phyloP scores from a whole-genome alignment of 495 filamentous ascomycete genomes.

The Rhypophila decipiens region DNA sequence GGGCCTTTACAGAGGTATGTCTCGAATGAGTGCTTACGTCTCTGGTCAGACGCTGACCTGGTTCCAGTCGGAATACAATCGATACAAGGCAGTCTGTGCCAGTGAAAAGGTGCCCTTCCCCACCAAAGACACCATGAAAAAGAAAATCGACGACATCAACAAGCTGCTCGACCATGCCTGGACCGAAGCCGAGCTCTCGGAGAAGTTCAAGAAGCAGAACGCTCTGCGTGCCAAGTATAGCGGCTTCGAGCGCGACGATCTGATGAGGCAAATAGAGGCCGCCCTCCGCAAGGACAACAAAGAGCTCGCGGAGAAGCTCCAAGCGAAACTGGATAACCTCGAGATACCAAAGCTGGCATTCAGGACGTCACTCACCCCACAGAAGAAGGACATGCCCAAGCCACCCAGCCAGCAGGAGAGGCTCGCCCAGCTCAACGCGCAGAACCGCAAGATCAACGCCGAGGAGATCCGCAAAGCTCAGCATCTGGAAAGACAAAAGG shows the following conservation, averaged over 20 bases:
- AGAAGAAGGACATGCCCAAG: slow-evolving; percentile 36
- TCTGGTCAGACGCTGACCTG: slow-evolving; percentile 15
- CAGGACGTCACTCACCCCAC: slow-evolving; percentile 50
- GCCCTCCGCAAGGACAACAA: slow-evolving; percentile 59
- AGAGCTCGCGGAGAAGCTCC: slow-evolving; percentile 50
- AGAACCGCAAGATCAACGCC: slow-evolving; percentile 71
- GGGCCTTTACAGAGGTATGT: slow-evolving; percentile 64
- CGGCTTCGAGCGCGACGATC: slow-evolving; percentile 55
- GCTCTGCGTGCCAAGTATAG: slow-evolving; percentile 52
- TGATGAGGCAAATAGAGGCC: slow-evolving; percentile 55
- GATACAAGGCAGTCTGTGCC: slow-evolving; percentile 69
- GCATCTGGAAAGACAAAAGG: slow-evolving; percentile 63
- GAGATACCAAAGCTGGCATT: slow-evolving; percentile 64
- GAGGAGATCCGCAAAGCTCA: slow-evolving; percentile 82
- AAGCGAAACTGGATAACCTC: slow-evolving; percentile 62
- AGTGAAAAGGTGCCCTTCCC: slow-evolving; percentile 67
- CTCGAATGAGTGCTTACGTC: background rate
- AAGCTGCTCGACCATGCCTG: slow-evolving; percentile 68
- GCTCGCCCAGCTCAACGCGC: slow-evolving; percentile 65
- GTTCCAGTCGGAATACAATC: slow-evolving; percentile 65
- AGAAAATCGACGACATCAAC: slow-evolving; percentile 79
- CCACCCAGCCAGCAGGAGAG: slow-evolving; percentile 60
- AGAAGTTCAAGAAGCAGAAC: slow-evolving; percentile 66
- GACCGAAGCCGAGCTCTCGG: slow-evolving; percentile 70
- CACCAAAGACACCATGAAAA: slow-evolving; percentile 53